Evolutionary conservation across 371 early-diverging fungal genomes (phyloP).

Genomic region (Lichtheimia hyalospora): DNA sequence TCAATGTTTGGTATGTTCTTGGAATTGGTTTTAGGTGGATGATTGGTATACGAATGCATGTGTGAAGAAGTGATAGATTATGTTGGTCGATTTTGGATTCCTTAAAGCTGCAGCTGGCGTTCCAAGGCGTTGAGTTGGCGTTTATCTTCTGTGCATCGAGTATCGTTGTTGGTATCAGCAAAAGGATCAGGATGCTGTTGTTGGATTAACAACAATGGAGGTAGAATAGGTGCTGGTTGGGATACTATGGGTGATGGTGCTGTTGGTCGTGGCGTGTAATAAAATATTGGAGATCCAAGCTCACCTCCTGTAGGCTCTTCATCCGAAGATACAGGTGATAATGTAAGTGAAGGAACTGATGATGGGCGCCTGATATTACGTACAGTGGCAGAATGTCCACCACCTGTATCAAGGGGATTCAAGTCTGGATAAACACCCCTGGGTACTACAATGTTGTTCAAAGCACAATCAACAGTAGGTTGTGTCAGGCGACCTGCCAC

Average conservation of each 20-base stretch:
- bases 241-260: background rate
- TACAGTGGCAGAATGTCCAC: conserved; percentile 33
- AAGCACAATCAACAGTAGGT: conserved; percentile 47
- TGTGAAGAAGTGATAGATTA: too few species aligned
- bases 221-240: background rate
- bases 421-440: conserved; percentile 61
- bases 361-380: conserved; percentile 24
- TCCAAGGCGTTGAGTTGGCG: conserved; percentile 19
- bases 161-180: background rate
- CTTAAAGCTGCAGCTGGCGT: conserved; percentile 13
- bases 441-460: conserved; percentile 47
- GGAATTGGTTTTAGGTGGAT: too few species aligned
- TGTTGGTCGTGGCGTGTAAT: conserved; percentile 5
- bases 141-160: conserved; percentile 14
- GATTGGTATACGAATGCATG: too few species aligned
- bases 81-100: too few species aligned
- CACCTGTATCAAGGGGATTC: conserved; percentile 41
- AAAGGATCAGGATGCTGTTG: background rate
- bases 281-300: conserved; percentile 5
- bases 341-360: conserved; percentile 23
- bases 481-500: conserved; percentile 42
- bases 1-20: too few species aligned
- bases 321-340: conserved; percentile 30
- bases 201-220: background rate
- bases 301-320: conserved; percentile 24